A percentile compares a stretch with the other conserved stretches of the same genome.
These are phyloP conservation scores for Colletotrichum coccodes DNA, from an alignment of 2,329 filamentous ascomycete species.

Conservation along the genomic window DNA sequence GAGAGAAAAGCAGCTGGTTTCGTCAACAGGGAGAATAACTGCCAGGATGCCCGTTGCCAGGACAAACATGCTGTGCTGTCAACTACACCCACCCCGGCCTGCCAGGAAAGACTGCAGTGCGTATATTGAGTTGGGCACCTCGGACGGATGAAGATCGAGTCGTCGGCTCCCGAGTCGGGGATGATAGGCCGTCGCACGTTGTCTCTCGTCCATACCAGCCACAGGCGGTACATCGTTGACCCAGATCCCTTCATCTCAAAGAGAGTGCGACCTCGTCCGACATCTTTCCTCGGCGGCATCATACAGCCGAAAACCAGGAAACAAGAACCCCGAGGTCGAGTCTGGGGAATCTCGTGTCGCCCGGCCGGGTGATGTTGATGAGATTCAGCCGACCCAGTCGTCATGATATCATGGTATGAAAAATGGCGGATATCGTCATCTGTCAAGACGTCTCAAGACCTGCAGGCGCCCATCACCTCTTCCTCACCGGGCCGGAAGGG, in stretches of 20 bases:
- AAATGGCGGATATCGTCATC: background rate
- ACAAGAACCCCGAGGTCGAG: slow-evolving; percentile 7
- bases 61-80: slow-evolving; percentile 8
- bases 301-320: background rate
- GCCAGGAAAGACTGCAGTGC: background rate
- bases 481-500: background rate
- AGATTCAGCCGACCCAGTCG: slow-evolving; percentile 14
- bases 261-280: slow-evolving; percentile 1
- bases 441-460: background rate
- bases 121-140: background rate
- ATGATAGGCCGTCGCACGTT: slow-evolving; percentile 19
- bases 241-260: slow-evolving; percentile 22
- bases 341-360: background rate
- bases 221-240: slow-evolving; percentile 9
- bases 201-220: slow-evolving; percentile 28
- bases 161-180: background rate
- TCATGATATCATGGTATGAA: slow-evolving; percentile 18
- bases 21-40: background rate
- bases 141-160: slow-evolving; percentile 2
- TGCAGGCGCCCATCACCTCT: background rate
- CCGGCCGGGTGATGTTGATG: slow-evolving; percentile 1
- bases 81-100: background rate
- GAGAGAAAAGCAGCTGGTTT: background rate
- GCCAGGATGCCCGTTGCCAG: slow-evolving; percentile 15
- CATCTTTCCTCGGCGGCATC: background rate